Evolutionary conservation across 179 eudicot species (phyloP), one percentile per base, ranked within the genome.

Genomic region (Gypsophila paniculata): DNA sequence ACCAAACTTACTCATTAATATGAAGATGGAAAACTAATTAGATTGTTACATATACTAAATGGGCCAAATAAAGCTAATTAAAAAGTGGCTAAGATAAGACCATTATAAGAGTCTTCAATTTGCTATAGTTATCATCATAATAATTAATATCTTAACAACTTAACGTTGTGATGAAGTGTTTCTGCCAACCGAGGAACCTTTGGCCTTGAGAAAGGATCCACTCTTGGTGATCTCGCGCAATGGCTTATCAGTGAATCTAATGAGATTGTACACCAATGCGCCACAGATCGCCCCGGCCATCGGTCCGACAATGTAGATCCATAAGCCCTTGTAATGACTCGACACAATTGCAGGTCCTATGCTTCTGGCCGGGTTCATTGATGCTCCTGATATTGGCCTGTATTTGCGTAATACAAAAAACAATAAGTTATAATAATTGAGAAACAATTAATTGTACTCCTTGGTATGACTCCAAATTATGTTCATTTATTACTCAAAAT

Each of bases 291-390:
- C 96, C 15, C 99, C 99, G 3, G 61, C 59, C 14, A 49, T 84
- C 3, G 99, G 97, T 6, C 82, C 96, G 8, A 94, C 74, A 3
- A 94, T 72, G 75, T 94, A 94, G 36, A 94, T 82, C 99, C 99
- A 94, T 71, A 94, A 5, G 0, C 90, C 79, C n/a, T 46, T 79
- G 77, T 82, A 91, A 5, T 78, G 77, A 66, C 72, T 82, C 8
- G 86, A 75, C 38, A 88, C 86, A 2, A 94, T 82, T 8, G 96
- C 96, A 68, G 99, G 97, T 61, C 99, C 97, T 61, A 90, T 48
- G 77, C 90, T 91, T 73, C 97, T 86, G 76, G 96, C 96, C 63
- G 99, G 98, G 73, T 91, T 94, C 97, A 94, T 91, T 51, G 99
- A 94, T 60, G 97, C 99, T 59, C 99, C 96, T 8, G 99, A 77